phyloP scores from a whole-genome alignment of 1,284 basidiomycete species.

The Cerrena zonata region DNA sequence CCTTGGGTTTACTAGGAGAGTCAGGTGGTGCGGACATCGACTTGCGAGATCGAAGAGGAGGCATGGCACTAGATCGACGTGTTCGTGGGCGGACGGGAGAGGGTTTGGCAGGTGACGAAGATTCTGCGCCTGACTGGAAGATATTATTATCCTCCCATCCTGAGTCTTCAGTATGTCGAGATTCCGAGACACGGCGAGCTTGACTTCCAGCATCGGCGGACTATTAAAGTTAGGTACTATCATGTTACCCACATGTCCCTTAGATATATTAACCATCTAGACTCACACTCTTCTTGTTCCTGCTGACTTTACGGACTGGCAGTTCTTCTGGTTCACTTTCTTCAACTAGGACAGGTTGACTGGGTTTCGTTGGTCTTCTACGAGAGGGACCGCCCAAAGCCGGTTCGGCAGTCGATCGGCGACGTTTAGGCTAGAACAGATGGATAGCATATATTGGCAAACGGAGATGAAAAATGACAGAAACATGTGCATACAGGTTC shows the following conservation, averaged over 20 bases:
- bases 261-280: too few species aligned
- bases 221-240: too few species aligned
- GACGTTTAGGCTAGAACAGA: constrained; percentile 47
- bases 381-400: constrained; percentile 48
- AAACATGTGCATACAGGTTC: constrained; percentile 39
- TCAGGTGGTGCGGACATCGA: constrained; percentile 71
- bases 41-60: constrained; percentile 46
- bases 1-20: constrained; percentile 19
- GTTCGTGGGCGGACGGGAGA: constrained; percentile 47
- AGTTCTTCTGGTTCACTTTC: constrained; percentile 74
- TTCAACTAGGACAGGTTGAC: constrained; percentile 50
- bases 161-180: constrained; percentile 51
- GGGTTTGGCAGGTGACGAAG: constrained; percentile 64
- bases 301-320: constrained; percentile 54
- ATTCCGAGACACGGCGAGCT: constrained; percentile 48
- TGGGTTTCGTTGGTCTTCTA: constrained; percentile 28
- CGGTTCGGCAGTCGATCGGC: constrained; percentile 67
- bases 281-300: constrained; percentile 55
- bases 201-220: constrained; percentile 43
- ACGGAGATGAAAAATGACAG: constrained; percentile 15
- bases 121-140: constrained; percentile 77
- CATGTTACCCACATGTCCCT: too few species aligned
- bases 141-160: constrained; percentile 84
- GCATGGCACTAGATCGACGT: constrained; percentile 37
- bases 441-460: constrained; percentile 3